These are phyloP conservation scores for Begonia peltatifolia DNA, from an alignment of 306 rosid species.

Conservation along the genomic window DNA sequence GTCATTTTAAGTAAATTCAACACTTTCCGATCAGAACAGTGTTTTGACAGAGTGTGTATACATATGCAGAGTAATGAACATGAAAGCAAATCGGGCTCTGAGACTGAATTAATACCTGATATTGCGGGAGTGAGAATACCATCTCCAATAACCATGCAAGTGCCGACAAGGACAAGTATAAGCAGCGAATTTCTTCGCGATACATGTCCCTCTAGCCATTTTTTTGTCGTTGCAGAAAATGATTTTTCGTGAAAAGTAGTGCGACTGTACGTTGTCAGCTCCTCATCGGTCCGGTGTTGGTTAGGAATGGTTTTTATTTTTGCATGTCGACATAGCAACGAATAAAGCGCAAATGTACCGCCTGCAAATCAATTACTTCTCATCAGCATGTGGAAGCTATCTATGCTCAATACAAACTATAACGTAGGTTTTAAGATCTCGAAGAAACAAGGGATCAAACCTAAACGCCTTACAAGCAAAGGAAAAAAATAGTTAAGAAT, in stretches of 20 bases:
- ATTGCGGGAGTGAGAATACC: slow-evolving; percentile 22
- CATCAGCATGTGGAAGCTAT: neutral
- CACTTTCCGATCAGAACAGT: no score
- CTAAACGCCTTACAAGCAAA: no score
- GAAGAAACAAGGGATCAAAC: no score
- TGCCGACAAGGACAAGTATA: slow-evolving; percentile 16
- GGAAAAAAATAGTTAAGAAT: no score
- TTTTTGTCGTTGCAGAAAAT: slow-evolving; percentile 6
- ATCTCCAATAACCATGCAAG: slow-evolving; percentile 19
- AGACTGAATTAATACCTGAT: slow-evolving; percentile 10
- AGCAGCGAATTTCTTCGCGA: slow-evolving; percentile 10
- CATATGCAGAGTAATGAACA: no score
- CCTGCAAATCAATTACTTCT: slow-evolving; percentile 6
- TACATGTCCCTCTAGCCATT: slow-evolving; percentile 11
- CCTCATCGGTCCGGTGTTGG: slow-evolving; percentile 15
- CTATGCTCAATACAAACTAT: no score
- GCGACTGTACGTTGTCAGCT: slow-evolving; percentile 16
- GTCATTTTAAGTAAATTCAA: no score
- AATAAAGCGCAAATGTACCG: slow-evolving; percentile 20
- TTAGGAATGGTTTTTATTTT: slow-evolving; percentile 13
- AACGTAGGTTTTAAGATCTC: no score
- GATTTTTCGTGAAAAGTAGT: slow-evolving; percentile 8
- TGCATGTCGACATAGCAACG: slow-evolving; percentile 18
- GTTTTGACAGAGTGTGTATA: no score
- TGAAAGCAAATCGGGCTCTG: no score